phyloP scores from a whole-genome alignment of 345 rosid species.

The Gossypium herbaceum region DNA sequence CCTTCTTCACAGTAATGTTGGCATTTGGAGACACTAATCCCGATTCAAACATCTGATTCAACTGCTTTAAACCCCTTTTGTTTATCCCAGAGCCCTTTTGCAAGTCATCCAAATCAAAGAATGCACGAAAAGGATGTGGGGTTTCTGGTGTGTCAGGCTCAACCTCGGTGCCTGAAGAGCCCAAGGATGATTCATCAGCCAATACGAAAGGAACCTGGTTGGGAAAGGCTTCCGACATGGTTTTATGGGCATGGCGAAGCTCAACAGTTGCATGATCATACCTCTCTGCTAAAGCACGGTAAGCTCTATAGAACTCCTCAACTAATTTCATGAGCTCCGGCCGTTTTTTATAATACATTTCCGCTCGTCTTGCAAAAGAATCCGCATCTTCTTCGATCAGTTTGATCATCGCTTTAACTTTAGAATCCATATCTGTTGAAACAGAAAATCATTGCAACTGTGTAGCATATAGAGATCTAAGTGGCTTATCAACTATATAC shows the following conservation, averaged over 20 bases:
- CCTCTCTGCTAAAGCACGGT: constrained; percentile 96
- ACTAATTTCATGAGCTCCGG: constrained; percentile 97
- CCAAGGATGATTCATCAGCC: constrained; percentile 57
- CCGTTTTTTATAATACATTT: constrained; percentile 97
- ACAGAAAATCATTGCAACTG: not conserved
- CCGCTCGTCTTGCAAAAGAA: constrained; percentile 98
- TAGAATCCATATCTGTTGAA: constrained; percentile 79
- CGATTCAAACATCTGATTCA: constrained; percentile 45
- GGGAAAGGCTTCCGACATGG: constrained; percentile 90
- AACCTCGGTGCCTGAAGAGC: constrained; percentile 41
- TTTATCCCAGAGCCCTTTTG: constrained; percentile 37
- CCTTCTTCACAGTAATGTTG: constrained; percentile 20
- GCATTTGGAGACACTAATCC: constrained; percentile 21
- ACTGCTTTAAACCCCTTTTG: constrained; percentile 65
- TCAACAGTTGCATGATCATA: constrained; percentile 90
- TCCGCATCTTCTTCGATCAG: constrained; percentile 98
- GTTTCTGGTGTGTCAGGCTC: constrained; percentile 79
- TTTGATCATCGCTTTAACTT: constrained; percentile 91
- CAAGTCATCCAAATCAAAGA: constrained; percentile 40
- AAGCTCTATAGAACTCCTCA: constrained; percentile 97
- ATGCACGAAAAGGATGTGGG: constrained; percentile 40
- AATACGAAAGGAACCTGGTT: constrained; percentile 64
- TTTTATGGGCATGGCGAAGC: constrained; percentile 84
- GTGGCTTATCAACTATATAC: too few relatives aligned
- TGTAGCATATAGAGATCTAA: not conserved